Evolutionary conservation across 345 rosid genomes (phyloP), one percentile per base, ranked within the genome.

Genomic region (Eucalyptus marginata): DNA sequence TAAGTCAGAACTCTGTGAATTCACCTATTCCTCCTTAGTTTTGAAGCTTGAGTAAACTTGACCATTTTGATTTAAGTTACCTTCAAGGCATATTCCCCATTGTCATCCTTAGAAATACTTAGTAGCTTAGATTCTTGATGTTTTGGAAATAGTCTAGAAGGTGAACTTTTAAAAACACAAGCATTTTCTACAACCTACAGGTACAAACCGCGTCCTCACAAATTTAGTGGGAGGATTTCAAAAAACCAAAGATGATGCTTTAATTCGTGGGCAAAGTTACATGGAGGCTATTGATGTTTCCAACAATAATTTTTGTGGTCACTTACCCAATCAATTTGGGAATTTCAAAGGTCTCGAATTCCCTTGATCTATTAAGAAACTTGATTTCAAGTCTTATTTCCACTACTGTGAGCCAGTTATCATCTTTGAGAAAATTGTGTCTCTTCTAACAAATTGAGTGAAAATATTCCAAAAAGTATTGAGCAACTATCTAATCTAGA

Each of bases 231-330:
- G 31, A 59, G 31, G 29, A 59, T 27, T 59, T 59, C 7, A 52
- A 25, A 5, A 59, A 2, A 59, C 66, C 66, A 59, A 59, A 29
- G 66, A 59, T 0, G 0, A 13, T 27, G 31, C 66, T 59, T 59
- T 59, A 1, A 59, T 59, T 59, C 27, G 8, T 59, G 66, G n/a
- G 0, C 0, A 1, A 12, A 59, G 66, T 27, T 5, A 59, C 31
- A 11, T 59, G 2, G 1, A 12, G 66, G 7, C 7, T 27, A 27
- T 59, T 59, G 16, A 12, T 59, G 31, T 10, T 59, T 59, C 14
- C 66, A 2, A 25, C 31, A 27, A 59, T 6, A 59, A 59, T 59
- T 5, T 2, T 0, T 25, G 15, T 59, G 31, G 7, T 59, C 13
- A 27, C 66, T 11, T 59, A 4, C 66, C 16, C 66, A 12, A 59